Conservation (phyloP, 1,284 basidiomycete genomes). For the Boletellus dicymbophilus region DNA sequence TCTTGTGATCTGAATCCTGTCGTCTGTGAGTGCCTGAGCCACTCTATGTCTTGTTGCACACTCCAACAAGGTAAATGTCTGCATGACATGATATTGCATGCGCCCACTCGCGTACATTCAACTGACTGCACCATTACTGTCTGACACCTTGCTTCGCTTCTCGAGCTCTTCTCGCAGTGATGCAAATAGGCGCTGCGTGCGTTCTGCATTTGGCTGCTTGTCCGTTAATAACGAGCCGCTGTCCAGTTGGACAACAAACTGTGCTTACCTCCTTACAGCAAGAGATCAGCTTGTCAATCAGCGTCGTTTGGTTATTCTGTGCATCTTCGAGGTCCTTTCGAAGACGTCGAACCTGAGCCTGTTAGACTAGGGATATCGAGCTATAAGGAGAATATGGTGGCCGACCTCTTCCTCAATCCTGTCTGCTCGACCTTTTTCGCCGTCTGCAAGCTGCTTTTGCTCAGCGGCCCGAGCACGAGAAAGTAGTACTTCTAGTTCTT, state of each 20-base stretch:
- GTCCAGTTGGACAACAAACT: conserved; percentile 1
- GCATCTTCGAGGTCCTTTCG: conserved; percentile 74
- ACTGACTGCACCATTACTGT: conserved; percentile 51
- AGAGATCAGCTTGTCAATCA: conserved; percentile 77
- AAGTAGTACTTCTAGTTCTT: conserved; percentile 81
- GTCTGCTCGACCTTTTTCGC: conserved; percentile 66
- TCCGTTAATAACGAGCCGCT: conserved; percentile 14
- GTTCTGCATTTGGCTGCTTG: conserved; percentile 73
- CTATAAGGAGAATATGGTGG: conserved; percentile 20
- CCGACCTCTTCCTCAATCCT: conserved; percentile 71
- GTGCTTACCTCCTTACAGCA: conserved; percentile 79
- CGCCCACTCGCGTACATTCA: conserved; percentile 30
- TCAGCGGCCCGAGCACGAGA: conserved; percentile 82
- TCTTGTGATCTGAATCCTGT: too few species aligned
- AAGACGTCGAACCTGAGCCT: conserved; percentile 56
- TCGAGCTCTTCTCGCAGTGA: conserved; percentile 81
- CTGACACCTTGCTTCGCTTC: conserved; percentile 52
- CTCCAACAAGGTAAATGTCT: conserved; percentile 11
- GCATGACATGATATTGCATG: conserved; percentile 13
- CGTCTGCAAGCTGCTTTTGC: conserved; percentile 76
- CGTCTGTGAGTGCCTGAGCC: too few species aligned
- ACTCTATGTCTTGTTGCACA: conserved; percentile 8
- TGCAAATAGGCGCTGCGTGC: conserved; percentile 74
- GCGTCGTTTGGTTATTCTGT: conserved; percentile 70
- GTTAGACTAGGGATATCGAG: conserved; percentile 10